A percentile compares a stretch with the other conserved stretches of the same genome.
These are phyloP conservation scores for Tolypocladium paradoxum DNA, from an alignment of 2,329 filamentous ascomycete species.

Conservation along the genomic window DNA sequence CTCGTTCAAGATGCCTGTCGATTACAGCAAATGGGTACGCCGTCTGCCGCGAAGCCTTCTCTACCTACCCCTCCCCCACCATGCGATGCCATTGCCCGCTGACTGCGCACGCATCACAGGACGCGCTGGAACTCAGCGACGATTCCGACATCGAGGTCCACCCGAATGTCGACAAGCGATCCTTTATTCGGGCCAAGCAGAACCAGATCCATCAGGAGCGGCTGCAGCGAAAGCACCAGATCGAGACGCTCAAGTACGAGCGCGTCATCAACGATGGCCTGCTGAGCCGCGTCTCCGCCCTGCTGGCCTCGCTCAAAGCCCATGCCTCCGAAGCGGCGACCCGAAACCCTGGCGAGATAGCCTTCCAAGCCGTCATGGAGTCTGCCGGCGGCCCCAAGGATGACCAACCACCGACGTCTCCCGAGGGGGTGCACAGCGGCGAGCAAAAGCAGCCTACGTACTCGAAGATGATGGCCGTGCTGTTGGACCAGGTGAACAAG, in stretches of 20 bases:
- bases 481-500: slow-evolving; percentile 86
- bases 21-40: slow-evolving; percentile 60
- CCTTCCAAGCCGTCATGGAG: slow-evolving; percentile 85
- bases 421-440: slow-evolving; percentile 67
- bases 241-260: slow-evolving; percentile 87
- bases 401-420: slow-evolving; percentile 61
- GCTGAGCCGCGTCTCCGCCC: slow-evolving; percentile 67
- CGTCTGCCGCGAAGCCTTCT: background rate
- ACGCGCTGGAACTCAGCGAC: slow-evolving; percentile 91
- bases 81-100: background rate
- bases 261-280: slow-evolving; percentile 87
- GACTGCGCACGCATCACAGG: slow-evolving; percentile 31
- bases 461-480: slow-evolving; percentile 95
- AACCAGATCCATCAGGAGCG: slow-evolving; percentile 92
- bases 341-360: slow-evolving; percentile 63
- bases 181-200: slow-evolving; percentile 97
- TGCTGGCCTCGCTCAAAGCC: slow-evolving; percentile 63
- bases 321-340: slow-evolving; percentile 59
- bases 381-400: slow-evolving; percentile 62
- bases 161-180: slow-evolving; percentile 96
- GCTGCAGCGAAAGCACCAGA: slow-evolving; percentile 73
- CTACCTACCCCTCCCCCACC: background rate
- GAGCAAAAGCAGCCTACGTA: slow-evolving; percentile 71
- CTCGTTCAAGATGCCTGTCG: slow-evolving; percentile 34
- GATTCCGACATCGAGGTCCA: slow-evolving; percentile 98